phyloP scores from a whole-genome alignment of 2,329 filamentous ascomycete genomes.

The Stagonosporopsis tanaceti region DNA sequence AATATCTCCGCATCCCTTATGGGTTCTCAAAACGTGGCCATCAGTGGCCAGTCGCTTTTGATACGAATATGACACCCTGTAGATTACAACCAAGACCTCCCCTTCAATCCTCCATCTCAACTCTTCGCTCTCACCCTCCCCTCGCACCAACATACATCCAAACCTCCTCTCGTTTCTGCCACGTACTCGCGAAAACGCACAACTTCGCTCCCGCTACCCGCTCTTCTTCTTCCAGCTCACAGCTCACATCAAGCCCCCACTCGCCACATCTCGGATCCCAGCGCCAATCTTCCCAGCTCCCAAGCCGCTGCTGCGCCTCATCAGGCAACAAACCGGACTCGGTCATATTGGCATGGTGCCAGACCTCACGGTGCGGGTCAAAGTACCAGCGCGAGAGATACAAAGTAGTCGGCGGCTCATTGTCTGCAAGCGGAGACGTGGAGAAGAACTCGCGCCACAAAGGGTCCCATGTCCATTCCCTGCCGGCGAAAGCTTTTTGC shows the following conservation, averaged over 20 bases:
- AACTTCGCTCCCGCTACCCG: not conserved
- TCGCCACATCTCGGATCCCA: conserved; percentile 13
- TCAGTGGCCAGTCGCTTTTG: not conserved
- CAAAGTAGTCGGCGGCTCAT: not conserved
- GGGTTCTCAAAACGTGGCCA: not conserved
- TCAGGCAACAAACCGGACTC: conserved; percentile 10
- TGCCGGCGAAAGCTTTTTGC: not conserved
- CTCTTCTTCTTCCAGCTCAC: conserved; percentile 3
- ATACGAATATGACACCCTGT: not conserved
- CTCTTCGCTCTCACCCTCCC: not conserved
- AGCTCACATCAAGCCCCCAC: conserved; percentile 16
- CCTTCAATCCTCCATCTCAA: not conserved
- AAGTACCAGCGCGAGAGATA: conserved; percentile 15
- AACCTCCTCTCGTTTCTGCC: conserved; percentile 8
- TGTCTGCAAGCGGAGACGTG: not conserved
- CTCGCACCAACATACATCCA: conserved; percentile 14
- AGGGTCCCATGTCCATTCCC: conserved; percentile 13
- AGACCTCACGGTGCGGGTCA: conserved; percentile 3
- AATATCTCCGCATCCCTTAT: not conserved
- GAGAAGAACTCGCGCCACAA: conserved; percentile 16
- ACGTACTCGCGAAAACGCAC: conserved; percentile 13
- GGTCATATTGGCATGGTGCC: conserved; percentile 14
- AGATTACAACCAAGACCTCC: not conserved
- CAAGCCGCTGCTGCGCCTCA: conserved; percentile 11
- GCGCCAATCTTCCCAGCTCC: conserved; percentile 11